Conservation (phyloP, 1,284 basidiomycete species). For the Marasmius tenuissimus region DNA sequence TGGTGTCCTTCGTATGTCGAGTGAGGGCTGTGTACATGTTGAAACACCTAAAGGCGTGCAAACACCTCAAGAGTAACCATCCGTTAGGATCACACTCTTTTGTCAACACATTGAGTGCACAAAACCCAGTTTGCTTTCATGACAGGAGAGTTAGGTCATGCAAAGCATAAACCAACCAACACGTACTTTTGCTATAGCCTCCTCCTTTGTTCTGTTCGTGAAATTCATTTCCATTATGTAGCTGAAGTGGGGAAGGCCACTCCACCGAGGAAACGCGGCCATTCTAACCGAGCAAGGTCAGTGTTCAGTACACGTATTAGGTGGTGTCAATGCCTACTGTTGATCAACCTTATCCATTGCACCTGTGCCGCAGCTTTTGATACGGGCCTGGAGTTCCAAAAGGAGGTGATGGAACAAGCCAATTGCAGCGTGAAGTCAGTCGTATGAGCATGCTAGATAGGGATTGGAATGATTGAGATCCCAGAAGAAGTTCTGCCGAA, state of each 20-base stretch:
- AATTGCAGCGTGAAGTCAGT: background rate
- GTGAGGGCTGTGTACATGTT: background rate
- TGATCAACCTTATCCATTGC: background rate
- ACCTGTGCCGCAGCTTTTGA: no score
- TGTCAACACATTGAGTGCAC: background rate
- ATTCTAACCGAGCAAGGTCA: slow-evolving; percentile 5
- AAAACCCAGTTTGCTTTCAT: slow-evolving; percentile 21
- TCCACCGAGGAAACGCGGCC: slow-evolving; percentile 21
- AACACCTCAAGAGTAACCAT: background rate
- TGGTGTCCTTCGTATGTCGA: background rate
- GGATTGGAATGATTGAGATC: background rate
- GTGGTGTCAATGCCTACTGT: background rate
- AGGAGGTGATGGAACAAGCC: background rate
- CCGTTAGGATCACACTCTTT: background rate
- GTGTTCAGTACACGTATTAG: background rate
- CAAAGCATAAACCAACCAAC: background rate
- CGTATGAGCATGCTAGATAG: background rate
- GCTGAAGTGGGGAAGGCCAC: slow-evolving; percentile 22
- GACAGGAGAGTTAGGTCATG: slow-evolving; percentile 23
- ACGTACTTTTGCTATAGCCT: background rate
- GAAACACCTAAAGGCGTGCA: background rate
- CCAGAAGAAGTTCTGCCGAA: background rate
- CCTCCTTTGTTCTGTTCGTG: slow-evolving; percentile 17
- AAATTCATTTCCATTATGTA: slow-evolving; percentile 17
- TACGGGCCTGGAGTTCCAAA: background rate